Evolutionary conservation across 768 basidiomycete genomes (phyloP).

Genomic region (Kwoniella europaea): DNA sequence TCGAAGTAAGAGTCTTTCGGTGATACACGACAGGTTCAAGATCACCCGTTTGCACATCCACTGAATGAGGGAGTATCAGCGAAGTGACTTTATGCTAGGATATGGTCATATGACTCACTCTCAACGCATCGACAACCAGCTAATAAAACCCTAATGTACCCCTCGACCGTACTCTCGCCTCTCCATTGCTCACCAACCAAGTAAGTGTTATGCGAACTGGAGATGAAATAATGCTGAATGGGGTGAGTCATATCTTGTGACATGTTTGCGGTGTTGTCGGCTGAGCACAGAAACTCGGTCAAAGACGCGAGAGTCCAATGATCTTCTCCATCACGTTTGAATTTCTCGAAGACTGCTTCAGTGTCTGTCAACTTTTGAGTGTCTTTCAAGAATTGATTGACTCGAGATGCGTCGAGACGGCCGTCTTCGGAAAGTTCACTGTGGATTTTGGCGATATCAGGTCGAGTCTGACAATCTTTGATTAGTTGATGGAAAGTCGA

Average conservation of each 20-base stretch:
- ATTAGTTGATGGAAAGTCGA: slow-evolving; percentile 80
- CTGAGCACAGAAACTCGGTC: slow-evolving; percentile 76
- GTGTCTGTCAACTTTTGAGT: slow-evolving; percentile 60
- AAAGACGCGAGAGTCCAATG: slow-evolving; percentile 69
- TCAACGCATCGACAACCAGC: slow-evolving; percentile 94
- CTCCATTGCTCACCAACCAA: slow-evolving; percentile 62
- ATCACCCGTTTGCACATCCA: slow-evolving; percentile 92
- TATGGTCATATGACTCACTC: slow-evolving; percentile 62
- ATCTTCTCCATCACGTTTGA: slow-evolving; percentile 44
- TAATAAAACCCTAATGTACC: slow-evolving; percentile 88
- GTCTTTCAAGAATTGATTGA: slow-evolving; percentile 64
- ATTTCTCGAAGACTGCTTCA: slow-evolving; percentile 59
- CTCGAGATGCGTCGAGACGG: slow-evolving; percentile 59
- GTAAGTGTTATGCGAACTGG: slow-evolving; percentile 79
- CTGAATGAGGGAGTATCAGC: slow-evolving; percentile 60
- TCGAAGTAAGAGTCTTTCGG: slow-evolving; percentile 83
- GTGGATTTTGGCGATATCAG: slow-evolving; percentile 76
- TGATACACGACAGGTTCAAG: slow-evolving; percentile 83
- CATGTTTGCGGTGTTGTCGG: slow-evolving; percentile 72
- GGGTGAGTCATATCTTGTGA: slow-evolving; percentile 86
- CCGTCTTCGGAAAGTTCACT: slow-evolving; percentile 59
- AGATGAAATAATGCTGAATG: slow-evolving; percentile 83
- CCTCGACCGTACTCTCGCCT: slow-evolving; percentile 85
- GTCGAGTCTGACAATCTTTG: slow-evolving; percentile 78
- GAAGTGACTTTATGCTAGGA: too few relatives aligned